phyloP scores from a whole-genome alignment of 805 yeast species.

The Ascoidea asiatica region DNA sequence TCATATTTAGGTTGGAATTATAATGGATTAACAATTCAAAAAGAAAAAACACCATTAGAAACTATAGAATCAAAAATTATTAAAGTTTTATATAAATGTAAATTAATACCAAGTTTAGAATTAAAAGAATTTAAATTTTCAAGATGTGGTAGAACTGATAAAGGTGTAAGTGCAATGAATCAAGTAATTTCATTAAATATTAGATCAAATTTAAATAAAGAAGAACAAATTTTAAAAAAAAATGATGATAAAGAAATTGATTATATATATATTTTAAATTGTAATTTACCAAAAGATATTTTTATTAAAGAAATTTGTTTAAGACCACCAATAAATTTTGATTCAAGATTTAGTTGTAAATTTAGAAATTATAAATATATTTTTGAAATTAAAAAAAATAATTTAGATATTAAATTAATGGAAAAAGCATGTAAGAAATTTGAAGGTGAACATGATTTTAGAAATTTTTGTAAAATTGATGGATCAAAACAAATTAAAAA shows the following conservation, averaged over 20 bases:
- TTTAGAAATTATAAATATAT: conserved; percentile 77
- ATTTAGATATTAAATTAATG: conserved; percentile 57
- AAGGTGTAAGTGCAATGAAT: conserved; percentile 70
- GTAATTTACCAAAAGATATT: conserved; percentile 69
- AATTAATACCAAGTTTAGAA: conserved; percentile 44
- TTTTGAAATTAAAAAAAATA: conserved; percentile 40
- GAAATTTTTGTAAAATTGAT: conserved; percentile 90
- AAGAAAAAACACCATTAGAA: conserved; percentile 61
- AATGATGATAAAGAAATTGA: conserved; percentile 62
- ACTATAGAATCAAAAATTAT: conserved; percentile 76
- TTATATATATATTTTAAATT: conserved; percentile 63
- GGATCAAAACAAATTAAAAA: conserved; percentile 87
- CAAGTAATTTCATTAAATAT: conserved; percentile 78
- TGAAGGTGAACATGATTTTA: conserved; percentile 75
- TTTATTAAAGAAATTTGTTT: conserved; percentile 71
- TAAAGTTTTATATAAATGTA: conserved; percentile 55
- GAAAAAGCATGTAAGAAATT: conserved; percentile 44
- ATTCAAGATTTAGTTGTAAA: conserved; percentile 88
- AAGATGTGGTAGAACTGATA: conserved; percentile 42
- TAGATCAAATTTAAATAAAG: conserved; percentile 47
- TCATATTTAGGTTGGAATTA: conserved; percentile 93
- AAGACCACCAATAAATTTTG: conserved; percentile 71
- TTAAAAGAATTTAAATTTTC: conserved; percentile 57
- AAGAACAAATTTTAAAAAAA: conserved; percentile 42
- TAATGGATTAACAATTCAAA: conserved; percentile 78